Conservation (phyloP, 331 rosid genomes). For the Acacia concinna region DNA sequence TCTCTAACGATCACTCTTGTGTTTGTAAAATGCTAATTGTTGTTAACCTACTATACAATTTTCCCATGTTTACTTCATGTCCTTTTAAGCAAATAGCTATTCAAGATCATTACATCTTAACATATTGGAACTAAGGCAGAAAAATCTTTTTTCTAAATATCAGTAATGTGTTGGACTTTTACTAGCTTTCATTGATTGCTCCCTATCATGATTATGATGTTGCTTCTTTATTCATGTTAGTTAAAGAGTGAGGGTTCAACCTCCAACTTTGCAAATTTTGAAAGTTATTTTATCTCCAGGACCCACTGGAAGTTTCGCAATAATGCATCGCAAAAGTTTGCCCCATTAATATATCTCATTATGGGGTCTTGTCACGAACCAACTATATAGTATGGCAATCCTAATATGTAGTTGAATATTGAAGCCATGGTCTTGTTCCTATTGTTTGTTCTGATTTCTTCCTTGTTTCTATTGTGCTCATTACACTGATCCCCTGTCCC, state of each 20-base stretch:
- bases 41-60: background rate
- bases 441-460: background rate
- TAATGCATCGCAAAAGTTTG: background rate
- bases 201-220: background rate
- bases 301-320: background rate
- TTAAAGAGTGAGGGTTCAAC: background rate
- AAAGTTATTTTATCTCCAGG: conserved; percentile 3
- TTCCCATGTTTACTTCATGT: background rate
- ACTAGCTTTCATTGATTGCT: background rate
- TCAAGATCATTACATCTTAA: background rate
- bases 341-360: background rate
- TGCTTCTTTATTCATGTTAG: background rate
- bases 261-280: background rate
- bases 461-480: background rate
- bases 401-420: background rate
- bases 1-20: background rate
- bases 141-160: background rate
- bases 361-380: background rate
- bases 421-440: background rate
- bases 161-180: background rate
- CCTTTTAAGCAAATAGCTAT: background rate
- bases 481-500: too few relatives aligned
- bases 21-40: background rate
- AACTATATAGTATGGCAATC: background rate
- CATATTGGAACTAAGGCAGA: background rate